phyloP scores from a whole-genome alignment of 2,329 filamentous ascomycete species.

The Beauveria medogensis region DNA sequence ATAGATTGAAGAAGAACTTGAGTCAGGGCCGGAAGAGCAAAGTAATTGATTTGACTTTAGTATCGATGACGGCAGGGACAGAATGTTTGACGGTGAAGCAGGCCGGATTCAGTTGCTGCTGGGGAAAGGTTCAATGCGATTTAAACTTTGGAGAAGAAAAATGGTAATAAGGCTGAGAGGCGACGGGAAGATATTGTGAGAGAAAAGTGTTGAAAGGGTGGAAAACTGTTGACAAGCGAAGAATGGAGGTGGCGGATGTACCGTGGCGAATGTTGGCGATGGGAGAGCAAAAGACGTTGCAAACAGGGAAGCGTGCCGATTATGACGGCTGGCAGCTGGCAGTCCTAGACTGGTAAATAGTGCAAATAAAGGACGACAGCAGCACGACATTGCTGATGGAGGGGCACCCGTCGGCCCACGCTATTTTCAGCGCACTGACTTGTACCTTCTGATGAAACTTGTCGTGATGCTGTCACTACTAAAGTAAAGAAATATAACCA shows the following conservation, averaged over 20 bases:
- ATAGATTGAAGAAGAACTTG: too few species aligned
- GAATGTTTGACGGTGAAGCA: not conserved
- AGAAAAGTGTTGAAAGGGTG: not conserved
- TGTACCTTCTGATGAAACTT: not conserved
- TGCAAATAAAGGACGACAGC: not conserved
- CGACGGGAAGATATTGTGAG: not conserved
- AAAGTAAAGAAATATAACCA: not conserved
- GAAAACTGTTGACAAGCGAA: not conserved
- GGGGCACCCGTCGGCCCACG: not conserved
- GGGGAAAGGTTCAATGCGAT: not conserved
- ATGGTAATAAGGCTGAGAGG: too few species aligned
- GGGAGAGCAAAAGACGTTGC: not conserved
- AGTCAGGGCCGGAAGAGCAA: not conserved
- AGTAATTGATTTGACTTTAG: not conserved
- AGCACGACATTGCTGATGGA: not conserved
- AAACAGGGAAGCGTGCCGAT: constrained; percentile 7
- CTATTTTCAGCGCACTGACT: not conserved
- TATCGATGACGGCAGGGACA: not conserved
- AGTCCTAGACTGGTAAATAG: not conserved
- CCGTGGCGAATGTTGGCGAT: not conserved
- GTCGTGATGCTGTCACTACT: not conserved
- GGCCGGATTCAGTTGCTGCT: not conserved
- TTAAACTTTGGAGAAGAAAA: not conserved
- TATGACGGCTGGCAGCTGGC: not conserved
- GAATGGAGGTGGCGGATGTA: not conserved